Conservation (phyloP, 768 basidiomycete genomes). For the Tulasnella sp. region DNA sequence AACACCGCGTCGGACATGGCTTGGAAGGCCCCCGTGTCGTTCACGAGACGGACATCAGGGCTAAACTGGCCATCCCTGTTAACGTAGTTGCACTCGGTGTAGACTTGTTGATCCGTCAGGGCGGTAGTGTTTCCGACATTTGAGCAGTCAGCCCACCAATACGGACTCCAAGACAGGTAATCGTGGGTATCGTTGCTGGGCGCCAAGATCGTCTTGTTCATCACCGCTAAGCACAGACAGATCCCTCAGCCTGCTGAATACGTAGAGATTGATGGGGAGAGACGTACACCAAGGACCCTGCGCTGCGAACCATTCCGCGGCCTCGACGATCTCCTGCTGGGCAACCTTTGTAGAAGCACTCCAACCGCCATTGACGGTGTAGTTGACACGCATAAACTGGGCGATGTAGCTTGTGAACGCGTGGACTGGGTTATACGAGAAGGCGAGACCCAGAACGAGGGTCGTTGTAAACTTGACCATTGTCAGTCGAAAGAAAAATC, state of each 20-base stretch:
- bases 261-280: not conserved
- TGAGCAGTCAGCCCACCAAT: conserved; percentile 48
- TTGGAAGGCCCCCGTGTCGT: conserved; percentile 44
- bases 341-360: conserved; percentile 3
- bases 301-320: conserved; percentile 4
- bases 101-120: conserved; percentile 42
- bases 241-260: not conserved
- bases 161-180: conserved; percentile 21
- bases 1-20: conserved; percentile 46
- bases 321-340: conserved; percentile 12
- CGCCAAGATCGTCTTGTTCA: conserved; percentile 16
- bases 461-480: not conserved
- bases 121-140: conserved; percentile 45
- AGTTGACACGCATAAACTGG: conserved; percentile 14
- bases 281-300: conserved; percentile 19
- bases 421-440: not conserved
- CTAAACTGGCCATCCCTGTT: conserved; percentile 49
- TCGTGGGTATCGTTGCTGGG: conserved; percentile 18
- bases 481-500: too few relatives aligned
- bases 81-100: conserved; percentile 46
- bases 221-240: conserved; percentile 11
- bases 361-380: conserved; percentile 13
- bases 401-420: conserved; percentile 12
- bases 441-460: not conserved
- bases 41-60: conserved; percentile 45